Evolutionary conservation across 192 early-diverging fungal species (phyloP).

Genomic region (Gryganskiella cystojenkinii): DNA sequence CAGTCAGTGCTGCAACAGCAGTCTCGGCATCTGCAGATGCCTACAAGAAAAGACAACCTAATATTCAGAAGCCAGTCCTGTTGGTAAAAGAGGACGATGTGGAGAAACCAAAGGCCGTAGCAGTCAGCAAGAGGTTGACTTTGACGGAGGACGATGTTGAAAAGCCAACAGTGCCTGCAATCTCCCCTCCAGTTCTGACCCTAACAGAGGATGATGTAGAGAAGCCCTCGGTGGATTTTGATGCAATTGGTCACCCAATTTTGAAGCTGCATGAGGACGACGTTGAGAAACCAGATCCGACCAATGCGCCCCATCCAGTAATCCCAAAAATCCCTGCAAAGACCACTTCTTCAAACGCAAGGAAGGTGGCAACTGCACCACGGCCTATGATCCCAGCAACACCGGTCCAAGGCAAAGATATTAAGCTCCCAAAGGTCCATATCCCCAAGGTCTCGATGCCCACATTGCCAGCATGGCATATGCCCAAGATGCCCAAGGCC

Average conservation of each 20-base stretch:
- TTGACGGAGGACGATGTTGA: constrained; percentile 12
- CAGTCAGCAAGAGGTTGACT: not conserved
- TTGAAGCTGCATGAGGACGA: constrained; percentile 25
- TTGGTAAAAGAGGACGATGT: constrained; percentile 3
- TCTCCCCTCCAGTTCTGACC: not conserved
- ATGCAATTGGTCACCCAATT: not conserved
- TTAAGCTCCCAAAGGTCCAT: constrained; percentile 1
- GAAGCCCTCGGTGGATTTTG: constrained; percentile 1
- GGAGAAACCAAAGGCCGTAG: not conserved
- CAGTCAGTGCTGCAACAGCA: not conserved
- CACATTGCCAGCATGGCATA: not conserved
- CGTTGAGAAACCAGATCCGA: constrained; percentile 27
- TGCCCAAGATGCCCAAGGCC: constrained; percentile 3
- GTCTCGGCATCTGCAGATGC: too few relatives aligned
- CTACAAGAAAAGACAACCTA: constrained; percentile 13
- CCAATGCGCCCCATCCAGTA: constrained; percentile 8
- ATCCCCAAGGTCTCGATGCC: constrained; percentile 5
- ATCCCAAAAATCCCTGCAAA: constrained; percentile 9
- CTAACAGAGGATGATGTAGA: constrained; percentile 24
- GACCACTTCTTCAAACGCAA: not conserved
- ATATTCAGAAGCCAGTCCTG: not conserved
- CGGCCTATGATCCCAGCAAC: constrained; percentile 20
- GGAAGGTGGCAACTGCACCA: constrained; percentile 15
- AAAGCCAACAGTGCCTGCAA: constrained; percentile 3
- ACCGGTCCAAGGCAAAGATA: constrained; percentile 15